phyloP scores from a whole-genome alignment of 805 yeast species.

The Millerago galiae region DNA sequence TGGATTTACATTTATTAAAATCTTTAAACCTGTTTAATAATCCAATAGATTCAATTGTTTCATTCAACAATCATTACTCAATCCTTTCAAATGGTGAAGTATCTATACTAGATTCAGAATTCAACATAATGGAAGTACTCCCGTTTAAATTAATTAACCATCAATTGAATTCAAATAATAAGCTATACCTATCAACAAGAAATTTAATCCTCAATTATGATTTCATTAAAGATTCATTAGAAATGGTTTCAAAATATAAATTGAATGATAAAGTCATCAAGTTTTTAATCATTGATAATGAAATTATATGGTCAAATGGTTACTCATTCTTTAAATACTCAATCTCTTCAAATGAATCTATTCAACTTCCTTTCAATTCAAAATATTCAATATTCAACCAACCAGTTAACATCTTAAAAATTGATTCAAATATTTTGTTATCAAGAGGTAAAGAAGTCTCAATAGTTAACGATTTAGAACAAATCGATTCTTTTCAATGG shows the following conservation, averaged over 20 bases:
- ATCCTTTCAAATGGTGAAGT: constrained; percentile 3
- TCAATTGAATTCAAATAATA: not conserved
- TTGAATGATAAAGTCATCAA: constrained; percentile 22
- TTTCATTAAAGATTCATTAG: constrained; percentile 19
- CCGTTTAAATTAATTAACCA: constrained; percentile 4
- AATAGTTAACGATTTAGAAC: not conserved
- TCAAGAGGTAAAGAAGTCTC: constrained; percentile 7
- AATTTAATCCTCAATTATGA: constrained; percentile 12
- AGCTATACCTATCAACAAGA: constrained; percentile 14
- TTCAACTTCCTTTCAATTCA: not conserved
- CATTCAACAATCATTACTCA: not conserved
- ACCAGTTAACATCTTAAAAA: not conserved
- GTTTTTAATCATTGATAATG: constrained; percentile 16
- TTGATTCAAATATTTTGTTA: not conserved
- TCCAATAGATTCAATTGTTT: not conserved
- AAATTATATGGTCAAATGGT: constrained; percentile 6
- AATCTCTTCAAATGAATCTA: constrained; percentile 1
- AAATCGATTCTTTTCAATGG: constrained; percentile 5
- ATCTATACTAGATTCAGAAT: constrained; percentile 1
- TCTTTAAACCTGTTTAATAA: not conserved
- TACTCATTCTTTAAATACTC: constrained; percentile 1
- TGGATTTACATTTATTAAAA: not conserved
- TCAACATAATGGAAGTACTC: not conserved
- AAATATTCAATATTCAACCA: constrained; percentile 5
- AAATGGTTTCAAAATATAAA: constrained; percentile 20